phyloP scores from a whole-genome alignment of 2,329 filamentous ascomycete species.

The Anthostomella pinea region DNA sequence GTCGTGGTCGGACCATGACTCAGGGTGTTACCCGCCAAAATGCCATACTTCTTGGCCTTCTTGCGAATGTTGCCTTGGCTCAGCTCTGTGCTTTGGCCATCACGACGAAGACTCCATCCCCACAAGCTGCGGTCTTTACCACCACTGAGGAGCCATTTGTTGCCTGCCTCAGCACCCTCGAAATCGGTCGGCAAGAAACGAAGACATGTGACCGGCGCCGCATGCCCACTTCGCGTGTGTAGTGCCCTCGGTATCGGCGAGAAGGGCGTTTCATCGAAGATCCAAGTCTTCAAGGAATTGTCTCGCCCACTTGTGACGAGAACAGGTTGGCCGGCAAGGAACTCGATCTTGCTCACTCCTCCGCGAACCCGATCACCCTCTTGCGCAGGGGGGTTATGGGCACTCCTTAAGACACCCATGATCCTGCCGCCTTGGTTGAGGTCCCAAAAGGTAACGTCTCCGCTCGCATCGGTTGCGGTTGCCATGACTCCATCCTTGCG shows the following conservation, averaged over 20 bases:
- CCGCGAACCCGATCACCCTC: constrained; percentile 59
- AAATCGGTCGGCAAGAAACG: constrained; percentile 85
- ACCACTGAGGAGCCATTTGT: constrained; percentile 92
- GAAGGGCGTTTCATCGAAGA: constrained; percentile 90
- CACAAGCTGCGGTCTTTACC: constrained; percentile 88
- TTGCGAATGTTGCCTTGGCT: constrained; percentile 87
- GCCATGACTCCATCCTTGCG: constrained; percentile 89
- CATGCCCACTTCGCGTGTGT: constrained; percentile 84
- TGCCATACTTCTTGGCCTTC: constrained; percentile 84
- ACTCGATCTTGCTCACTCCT: constrained; percentile 84
- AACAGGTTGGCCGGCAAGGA: constrained; percentile 83
- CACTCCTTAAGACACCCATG: constrained; percentile 80
- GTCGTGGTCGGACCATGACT: constrained; percentile 60
- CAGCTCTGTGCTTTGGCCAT: constrained; percentile 89
- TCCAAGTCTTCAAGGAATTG: constrained; percentile 94
- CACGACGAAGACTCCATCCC: constrained; percentile 92
- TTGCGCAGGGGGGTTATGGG: constrained; percentile 72
- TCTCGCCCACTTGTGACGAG: constrained; percentile 88
- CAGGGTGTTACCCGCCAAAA: constrained; percentile 57
- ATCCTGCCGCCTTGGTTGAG: constrained; percentile 84
- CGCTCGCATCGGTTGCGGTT: constrained; percentile 73
- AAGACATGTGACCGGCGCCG: constrained; percentile 77
- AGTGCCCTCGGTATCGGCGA: constrained; percentile 81
- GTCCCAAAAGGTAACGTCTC: constrained; percentile 96
- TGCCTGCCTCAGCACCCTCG: constrained; percentile 81